These are phyloP conservation scores for Flaveria sonorensis DNA, from an alignment of 129 eudicot species.

Conservation along the genomic window DNA sequence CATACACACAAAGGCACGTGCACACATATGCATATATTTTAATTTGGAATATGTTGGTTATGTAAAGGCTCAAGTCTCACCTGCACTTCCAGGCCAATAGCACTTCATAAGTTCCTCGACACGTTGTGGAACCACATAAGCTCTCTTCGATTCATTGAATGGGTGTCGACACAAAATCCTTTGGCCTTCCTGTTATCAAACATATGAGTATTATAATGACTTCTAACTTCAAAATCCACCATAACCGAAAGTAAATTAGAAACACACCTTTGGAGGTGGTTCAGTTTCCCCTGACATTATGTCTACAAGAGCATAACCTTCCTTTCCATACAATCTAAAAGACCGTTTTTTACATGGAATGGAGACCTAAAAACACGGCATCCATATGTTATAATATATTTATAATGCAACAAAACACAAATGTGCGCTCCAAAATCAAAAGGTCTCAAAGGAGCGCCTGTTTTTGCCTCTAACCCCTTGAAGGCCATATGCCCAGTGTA, in stretches of 20 bases:
- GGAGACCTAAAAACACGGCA: constrained; percentile 66
- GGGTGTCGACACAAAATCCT: constrained; percentile 94
- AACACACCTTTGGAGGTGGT: constrained; percentile 85
- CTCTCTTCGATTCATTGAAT: constrained; percentile 93
- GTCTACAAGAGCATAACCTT: constrained; percentile 93
- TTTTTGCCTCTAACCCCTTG: neutral
- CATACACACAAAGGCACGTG: no score
- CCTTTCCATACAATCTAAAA: constrained; percentile 93
- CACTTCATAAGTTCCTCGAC: constrained; percentile 96
- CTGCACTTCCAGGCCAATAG: constrained; percentile 90
- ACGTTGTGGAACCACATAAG: constrained; percentile 92
- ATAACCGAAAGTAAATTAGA: neutral
- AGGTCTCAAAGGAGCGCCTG: no score
- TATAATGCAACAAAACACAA: neutral
- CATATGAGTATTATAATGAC: neutral
- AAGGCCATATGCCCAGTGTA: neutral
- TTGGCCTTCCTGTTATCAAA: constrained; percentile 61
- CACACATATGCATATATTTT: no score
- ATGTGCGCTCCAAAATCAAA: no score
- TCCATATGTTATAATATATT: neutral
- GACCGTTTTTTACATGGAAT: constrained; percentile 95
- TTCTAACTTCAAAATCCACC: no score
- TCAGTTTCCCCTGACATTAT: constrained; percentile 95
- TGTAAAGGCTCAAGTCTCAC: constrained; percentile 29
- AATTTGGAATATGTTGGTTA: neutral